Conservation (phyloP, 108 stramenopile genomes). For the Schizochytrium sp. region DNA sequence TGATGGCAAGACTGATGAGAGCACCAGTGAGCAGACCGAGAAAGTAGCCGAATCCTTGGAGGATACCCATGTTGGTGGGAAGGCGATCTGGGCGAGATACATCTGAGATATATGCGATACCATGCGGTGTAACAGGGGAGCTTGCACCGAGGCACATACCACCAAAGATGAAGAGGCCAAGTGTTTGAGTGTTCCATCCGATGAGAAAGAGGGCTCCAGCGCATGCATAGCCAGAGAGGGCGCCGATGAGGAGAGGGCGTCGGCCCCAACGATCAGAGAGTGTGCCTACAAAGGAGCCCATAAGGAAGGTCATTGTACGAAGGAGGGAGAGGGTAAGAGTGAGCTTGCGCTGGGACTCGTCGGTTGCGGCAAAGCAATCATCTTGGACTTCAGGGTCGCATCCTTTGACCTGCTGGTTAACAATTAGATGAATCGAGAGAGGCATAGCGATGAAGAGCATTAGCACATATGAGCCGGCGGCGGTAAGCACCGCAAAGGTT, state of each 20-base stretch:
- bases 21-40: slow-evolving; percentile 33
- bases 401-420: slow-evolving; percentile 35
- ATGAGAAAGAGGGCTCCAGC: slow-evolving; percentile 35
- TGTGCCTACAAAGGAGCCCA: background rate
- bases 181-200: slow-evolving; percentile 14
- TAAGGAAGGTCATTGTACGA: slow-evolving; percentile 28
- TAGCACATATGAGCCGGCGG: slow-evolving; percentile 18
- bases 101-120: slow-evolving; percentile 47
- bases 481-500: slow-evolving; percentile 21
- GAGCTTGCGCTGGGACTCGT: slow-evolving; percentile 11
- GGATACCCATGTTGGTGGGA: slow-evolving; percentile 30
- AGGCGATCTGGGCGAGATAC: slow-evolving; percentile 8
- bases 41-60: slow-evolving; percentile 45
- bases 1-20: slow-evolving; percentile 39
- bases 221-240: slow-evolving; percentile 24
- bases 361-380: slow-evolving; percentile 58
- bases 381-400: slow-evolving; percentile 50
- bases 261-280: slow-evolving; percentile 30
- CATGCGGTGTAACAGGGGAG: slow-evolving; percentile 27
- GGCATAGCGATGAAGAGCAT: slow-evolving; percentile 61
- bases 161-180: slow-evolving; percentile 47
- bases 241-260: background rate
- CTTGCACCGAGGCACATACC: slow-evolving; percentile 46
- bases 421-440: slow-evolving; percentile 12
- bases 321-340: slow-evolving; percentile 46